A percentile compares a stretch with the other conserved stretches of the same genome.
phyloP scores from a whole-genome alignment of 768 basidiomycete species.

The Pisolithus albus region DNA sequence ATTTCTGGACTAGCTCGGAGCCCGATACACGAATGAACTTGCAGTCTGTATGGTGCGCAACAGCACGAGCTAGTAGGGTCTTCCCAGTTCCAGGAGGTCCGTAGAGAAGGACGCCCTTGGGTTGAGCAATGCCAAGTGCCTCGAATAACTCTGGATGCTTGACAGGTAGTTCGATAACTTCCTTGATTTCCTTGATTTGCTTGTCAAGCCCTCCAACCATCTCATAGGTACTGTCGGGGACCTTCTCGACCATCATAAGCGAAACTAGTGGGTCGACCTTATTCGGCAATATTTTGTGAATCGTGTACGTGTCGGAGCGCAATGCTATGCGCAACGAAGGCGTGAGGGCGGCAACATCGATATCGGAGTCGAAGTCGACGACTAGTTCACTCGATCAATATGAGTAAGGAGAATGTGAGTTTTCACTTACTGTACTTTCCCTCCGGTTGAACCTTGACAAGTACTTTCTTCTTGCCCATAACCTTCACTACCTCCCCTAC shows the following conservation, averaged over 20 bases:
- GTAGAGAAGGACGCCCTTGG: constrained; percentile 92
- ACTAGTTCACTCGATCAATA: constrained; percentile 39
- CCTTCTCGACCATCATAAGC: constrained; percentile 99
- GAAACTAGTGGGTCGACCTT: constrained; percentile 98
- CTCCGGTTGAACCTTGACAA: constrained; percentile 98
- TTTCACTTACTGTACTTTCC: constrained; percentile 89
- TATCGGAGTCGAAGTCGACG: constrained; percentile 87
- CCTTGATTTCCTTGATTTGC: constrained; percentile 98
- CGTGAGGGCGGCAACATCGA: constrained; percentile 72
- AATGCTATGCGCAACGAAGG: constrained; percentile 90
- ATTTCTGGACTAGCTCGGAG: constrained; percentile 94
- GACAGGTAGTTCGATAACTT: constrained; percentile 96
- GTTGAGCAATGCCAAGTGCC: constrained; percentile 91
- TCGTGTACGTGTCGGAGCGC: constrained; percentile 91
- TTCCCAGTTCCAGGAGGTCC: constrained; percentile 97
- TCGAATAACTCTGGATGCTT: constrained; percentile 98
- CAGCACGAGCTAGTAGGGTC: constrained; percentile 89
- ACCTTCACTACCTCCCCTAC: constrained; percentile 97
- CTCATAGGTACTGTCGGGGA: constrained; percentile 98
- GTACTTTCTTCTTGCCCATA: constrained; percentile 98
- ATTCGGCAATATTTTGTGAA: constrained; percentile 95
- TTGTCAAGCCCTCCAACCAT: constrained; percentile 99
- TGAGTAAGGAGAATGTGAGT: background rate
- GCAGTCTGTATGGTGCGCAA: constrained; percentile 97
- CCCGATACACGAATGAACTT: constrained; percentile 95